Conservation (phyloP, 345 rosid species). For the Erucastrum elatum region DNA sequence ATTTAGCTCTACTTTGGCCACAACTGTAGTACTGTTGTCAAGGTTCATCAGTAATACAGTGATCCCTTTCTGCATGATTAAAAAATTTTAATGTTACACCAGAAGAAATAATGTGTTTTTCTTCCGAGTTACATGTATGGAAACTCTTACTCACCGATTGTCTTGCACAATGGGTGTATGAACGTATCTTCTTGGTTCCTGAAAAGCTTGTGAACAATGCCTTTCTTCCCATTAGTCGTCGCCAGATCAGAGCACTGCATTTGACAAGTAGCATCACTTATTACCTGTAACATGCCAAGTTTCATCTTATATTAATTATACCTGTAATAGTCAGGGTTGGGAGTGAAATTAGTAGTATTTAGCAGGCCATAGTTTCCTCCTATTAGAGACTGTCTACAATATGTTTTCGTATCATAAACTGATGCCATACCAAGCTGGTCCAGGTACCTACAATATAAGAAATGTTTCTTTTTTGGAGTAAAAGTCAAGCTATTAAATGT, state of each 20-base stretch:
- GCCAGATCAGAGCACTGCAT: slow-evolving; percentile 93
- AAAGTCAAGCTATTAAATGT: not conserved
- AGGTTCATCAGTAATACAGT: slow-evolving; percentile 70
- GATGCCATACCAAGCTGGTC: slow-evolving; percentile 92
- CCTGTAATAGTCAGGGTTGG: slow-evolving; percentile 97
- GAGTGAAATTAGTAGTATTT: slow-evolving; percentile 68
- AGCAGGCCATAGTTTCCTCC: slow-evolving; percentile 93
- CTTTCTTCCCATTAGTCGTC: slow-evolving; percentile 76
- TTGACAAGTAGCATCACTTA: slow-evolving; percentile 10
- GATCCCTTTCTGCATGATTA: slow-evolving; percentile 68
- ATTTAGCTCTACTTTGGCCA: slow-evolving; percentile 46
- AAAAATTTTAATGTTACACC: slow-evolving; percentile 10
- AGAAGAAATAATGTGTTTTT: not conserved
- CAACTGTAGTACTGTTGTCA: slow-evolving; percentile 57
- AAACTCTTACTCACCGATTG: slow-evolving; percentile 52
- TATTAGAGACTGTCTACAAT: slow-evolving; percentile 84
- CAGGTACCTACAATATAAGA: slow-evolving; percentile 60
- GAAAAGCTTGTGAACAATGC: slow-evolving; percentile 63
- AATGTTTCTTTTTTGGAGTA: not conserved
- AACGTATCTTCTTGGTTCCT: slow-evolving; percentile 64
- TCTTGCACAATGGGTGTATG: slow-evolving; percentile 84
- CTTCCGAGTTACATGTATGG: not conserved
- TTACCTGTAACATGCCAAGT: not conserved
- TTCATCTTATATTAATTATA: slow-evolving; percentile 7
- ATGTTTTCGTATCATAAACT: slow-evolving; percentile 67